Percentiles rank a stretch among this genome's conserved stretches.
Conservation (phyloP, 352 stramenopile genomes). For the Globisporangium perplexum region DNA sequence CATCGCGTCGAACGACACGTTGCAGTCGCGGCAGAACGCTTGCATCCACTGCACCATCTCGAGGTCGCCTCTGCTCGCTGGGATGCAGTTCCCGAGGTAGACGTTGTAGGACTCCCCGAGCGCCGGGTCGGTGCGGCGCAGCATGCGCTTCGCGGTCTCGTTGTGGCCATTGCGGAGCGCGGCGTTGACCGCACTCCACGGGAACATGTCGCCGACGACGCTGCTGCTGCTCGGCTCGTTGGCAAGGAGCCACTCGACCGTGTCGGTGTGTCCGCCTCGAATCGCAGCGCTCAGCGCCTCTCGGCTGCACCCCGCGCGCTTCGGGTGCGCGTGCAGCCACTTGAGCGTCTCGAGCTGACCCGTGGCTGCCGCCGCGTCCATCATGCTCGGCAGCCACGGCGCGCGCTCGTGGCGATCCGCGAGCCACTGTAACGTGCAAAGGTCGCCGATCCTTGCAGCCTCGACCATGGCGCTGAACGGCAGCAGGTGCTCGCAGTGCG, state of each 20-base stretch:
- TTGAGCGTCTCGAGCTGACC: slow-evolving; percentile 1
- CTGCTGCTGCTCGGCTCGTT: neutral
- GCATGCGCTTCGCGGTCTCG: neutral
- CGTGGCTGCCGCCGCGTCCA: neutral
- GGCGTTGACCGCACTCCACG: neutral
- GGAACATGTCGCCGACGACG: neutral
- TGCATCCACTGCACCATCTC: slow-evolving; percentile 3
- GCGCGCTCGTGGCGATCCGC: neutral
- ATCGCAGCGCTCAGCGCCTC: neutral
- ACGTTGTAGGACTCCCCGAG: neutral
- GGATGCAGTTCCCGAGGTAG: neutral
- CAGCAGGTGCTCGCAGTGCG: neutral
- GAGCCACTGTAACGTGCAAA: neutral
- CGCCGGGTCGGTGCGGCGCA: neutral
- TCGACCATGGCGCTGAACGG: neutral
- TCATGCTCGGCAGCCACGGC: neutral
- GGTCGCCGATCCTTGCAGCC: neutral
- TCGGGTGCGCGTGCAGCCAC: slow-evolving; percentile 1
- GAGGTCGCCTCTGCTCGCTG: neutral
- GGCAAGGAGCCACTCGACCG: neutral
- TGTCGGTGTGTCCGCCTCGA: neutral
- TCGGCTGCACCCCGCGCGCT: neutral
- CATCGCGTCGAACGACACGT: neutral
- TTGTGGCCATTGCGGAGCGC: neutral
- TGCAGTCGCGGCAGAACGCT: neutral